A percentile compares a stretch with the other conserved stretches of the same genome.
These are phyloP conservation scores for Vitis hybrid DNA, from an alignment of 177 flowering plant species.

Conservation along the genomic window DNA sequence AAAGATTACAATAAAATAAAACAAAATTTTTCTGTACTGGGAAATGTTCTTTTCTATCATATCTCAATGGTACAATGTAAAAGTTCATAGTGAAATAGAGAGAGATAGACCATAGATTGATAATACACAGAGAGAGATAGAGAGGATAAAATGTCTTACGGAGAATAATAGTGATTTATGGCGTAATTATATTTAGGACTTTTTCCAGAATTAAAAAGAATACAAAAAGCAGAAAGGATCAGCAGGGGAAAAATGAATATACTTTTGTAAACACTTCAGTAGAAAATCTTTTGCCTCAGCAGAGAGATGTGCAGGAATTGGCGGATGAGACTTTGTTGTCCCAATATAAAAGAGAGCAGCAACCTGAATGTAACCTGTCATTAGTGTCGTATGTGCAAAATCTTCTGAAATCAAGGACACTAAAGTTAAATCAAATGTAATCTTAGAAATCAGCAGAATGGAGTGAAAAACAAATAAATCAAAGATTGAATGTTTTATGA, in stretches of 20 bases:
- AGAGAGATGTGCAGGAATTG: constrained; percentile 96
- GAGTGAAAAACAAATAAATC: background rate
- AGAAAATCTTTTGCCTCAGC: constrained; percentile 88
- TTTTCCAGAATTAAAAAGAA: background rate
- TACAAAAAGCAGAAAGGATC: background rate
- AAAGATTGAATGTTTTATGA: background rate
- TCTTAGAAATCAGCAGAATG: background rate
- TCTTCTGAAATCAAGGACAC: background rate
- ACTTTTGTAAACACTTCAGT: constrained; percentile 84
- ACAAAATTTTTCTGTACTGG: background rate
- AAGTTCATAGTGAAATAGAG: background rate
- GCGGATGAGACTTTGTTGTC: constrained; percentile 93
- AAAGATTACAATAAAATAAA: too few species aligned
- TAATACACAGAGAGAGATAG: too few species aligned
- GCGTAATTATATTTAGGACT: background rate
- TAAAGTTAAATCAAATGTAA: background rate
- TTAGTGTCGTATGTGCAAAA: background rate
- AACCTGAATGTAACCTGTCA: constrained; percentile 46
- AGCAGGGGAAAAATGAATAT: constrained; percentile 17
- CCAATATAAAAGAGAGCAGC: constrained; percentile 92
- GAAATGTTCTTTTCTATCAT: too few species aligned
- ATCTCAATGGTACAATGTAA: background rate
- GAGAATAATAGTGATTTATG: too few species aligned
- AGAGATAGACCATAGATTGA: background rate
- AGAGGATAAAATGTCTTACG: too few species aligned